Conservation (phyloP, 202 grass and related monocot species). For the Dendrocalamus latiflorus region DNA sequence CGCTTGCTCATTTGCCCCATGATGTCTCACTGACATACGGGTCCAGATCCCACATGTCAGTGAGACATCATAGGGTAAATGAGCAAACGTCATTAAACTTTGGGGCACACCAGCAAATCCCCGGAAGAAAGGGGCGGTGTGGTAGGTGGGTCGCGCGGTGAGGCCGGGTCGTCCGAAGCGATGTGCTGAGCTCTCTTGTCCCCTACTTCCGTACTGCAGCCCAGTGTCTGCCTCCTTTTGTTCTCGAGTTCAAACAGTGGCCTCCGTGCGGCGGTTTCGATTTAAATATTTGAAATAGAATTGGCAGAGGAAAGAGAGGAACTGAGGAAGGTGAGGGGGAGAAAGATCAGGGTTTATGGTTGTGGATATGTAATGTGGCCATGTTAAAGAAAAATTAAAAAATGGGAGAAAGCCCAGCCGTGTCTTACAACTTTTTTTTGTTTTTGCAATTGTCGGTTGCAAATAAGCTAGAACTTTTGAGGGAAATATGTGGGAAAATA, state of each 20-base stretch:
- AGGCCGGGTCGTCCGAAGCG: not conserved
- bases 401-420: no score
- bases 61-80: no score
- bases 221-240: not conserved
- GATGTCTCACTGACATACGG: no score
- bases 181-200: conserved; percentile 17
- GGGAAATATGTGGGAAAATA: no score
- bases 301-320: not conserved
- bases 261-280: not conserved
- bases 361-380: not conserved
- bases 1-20: no score
- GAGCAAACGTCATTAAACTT: no score
- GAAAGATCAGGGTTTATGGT: not conserved
- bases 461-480: no score
- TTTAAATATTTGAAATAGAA: conserved; percentile 7
- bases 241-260: not conserved
- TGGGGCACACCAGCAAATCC: no score
- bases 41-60: no score
- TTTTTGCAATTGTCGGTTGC: no score
- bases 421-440: not conserved
- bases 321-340: no score
- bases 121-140: not conserved
- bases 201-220: not conserved
- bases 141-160: conserved; percentile 12
- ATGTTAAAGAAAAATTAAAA: not conserved